Conservation (phyloP, 2,329 filamentous ascomycete species). For the Hypoxylon sp. region DNA sequence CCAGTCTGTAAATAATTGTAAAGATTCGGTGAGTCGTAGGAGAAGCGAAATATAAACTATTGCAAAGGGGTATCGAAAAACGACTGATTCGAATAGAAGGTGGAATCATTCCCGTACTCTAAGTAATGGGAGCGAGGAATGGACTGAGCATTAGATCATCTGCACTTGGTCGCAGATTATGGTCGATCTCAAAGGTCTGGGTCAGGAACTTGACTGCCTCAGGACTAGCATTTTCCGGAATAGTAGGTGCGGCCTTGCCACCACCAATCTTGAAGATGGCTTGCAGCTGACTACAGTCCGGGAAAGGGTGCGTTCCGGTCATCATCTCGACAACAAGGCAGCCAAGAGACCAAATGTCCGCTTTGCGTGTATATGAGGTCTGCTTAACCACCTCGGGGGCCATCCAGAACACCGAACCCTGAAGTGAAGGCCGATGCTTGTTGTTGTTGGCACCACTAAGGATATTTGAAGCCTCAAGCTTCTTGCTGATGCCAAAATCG, state of each 20-base stretch:
- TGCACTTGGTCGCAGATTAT: conserved; percentile 90
- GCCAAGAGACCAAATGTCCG: conserved; percentile 97
- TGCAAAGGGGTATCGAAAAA: conserved; percentile 41
- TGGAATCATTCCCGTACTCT: conserved; percentile 17
- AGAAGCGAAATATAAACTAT: conserved; percentile 27
- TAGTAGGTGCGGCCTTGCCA: conserved; percentile 86
- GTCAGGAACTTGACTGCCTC: conserved; percentile 88
- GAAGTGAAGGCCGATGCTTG: conserved; percentile 82
- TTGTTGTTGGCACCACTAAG: conserved; percentile 77
- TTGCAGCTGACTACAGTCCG: conserved; percentile 95
- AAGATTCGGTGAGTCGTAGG: conserved; percentile 17
- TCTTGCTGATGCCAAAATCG: conserved; percentile 98
- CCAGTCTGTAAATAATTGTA: conserved; percentile 4
- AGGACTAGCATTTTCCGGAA: conserved; percentile 86
- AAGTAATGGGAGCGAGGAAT: conserved; percentile 83
- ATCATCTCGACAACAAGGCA: conserved; percentile 99
- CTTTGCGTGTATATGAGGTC: conserved; percentile 97
- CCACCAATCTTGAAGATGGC: conserved; percentile 99
- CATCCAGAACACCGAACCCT: conserved; percentile 99
- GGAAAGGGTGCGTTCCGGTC: conserved; percentile 95
- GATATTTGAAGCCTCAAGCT: conserved; percentile 91
- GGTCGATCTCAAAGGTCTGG: conserved; percentile 95
- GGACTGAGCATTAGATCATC: conserved; percentile 89
- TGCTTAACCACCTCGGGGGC: conserved; percentile 98
- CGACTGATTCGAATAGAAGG: conserved; percentile 18